Percentiles rank a stretch among this genome's conserved stretches.
Evolutionary conservation across 805 yeast genomes (phyloP).

Genomic region (Saturnispora bothae): DNA sequence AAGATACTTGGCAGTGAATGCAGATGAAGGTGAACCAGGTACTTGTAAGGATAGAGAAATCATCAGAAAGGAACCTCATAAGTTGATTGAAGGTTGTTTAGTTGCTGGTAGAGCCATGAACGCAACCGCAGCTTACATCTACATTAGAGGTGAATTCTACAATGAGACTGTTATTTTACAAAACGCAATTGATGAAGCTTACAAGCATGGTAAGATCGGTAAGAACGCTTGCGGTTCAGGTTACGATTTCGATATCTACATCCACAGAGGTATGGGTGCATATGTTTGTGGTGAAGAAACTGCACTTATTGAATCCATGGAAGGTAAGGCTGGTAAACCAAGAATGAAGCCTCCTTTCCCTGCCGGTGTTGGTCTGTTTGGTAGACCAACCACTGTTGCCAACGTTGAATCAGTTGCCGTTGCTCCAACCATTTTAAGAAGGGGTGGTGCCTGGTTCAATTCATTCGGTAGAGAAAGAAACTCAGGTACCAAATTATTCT

Average conservation of each 20-base stretch:
- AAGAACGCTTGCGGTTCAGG: slow-evolving; percentile 84
- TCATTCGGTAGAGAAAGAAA: slow-evolving; percentile 79
- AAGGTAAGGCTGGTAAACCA: slow-evolving; percentile 91
- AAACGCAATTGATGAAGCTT: slow-evolving; percentile 79
- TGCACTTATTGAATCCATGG: slow-evolving; percentile 76
- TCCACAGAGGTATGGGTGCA: slow-evolving; percentile 92
- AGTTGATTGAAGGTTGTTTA: slow-evolving; percentile 84
- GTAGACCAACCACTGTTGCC: slow-evolving; percentile 85
- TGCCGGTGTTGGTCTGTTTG: slow-evolving; percentile 85
- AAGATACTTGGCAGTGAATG: slow-evolving; percentile 78
- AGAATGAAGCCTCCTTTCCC: slow-evolving; percentile 93
- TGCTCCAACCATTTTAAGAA: slow-evolving; percentile 78
- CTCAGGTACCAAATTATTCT: slow-evolving; percentile 71
- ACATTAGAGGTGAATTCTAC: slow-evolving; percentile 85
- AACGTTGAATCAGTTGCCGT: slow-evolving; percentile 89
- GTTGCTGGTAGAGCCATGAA: slow-evolving; percentile 88
- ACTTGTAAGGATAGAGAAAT: slow-evolving; percentile 90
- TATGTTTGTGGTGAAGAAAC: slow-evolving; percentile 91
- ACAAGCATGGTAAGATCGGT: slow-evolving; percentile 69
- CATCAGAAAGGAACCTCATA: slow-evolving; percentile 85
- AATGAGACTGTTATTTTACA: slow-evolving; percentile 69
- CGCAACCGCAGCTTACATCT: slow-evolving; percentile 86
- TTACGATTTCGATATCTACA: slow-evolving; percentile 69
- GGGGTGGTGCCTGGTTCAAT: slow-evolving; percentile 85
- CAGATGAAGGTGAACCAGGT: slow-evolving; percentile 94